Base-by-base conservation (phyloP, 768 basidiomycete species). In the Termitomyces sp. region DNA sequence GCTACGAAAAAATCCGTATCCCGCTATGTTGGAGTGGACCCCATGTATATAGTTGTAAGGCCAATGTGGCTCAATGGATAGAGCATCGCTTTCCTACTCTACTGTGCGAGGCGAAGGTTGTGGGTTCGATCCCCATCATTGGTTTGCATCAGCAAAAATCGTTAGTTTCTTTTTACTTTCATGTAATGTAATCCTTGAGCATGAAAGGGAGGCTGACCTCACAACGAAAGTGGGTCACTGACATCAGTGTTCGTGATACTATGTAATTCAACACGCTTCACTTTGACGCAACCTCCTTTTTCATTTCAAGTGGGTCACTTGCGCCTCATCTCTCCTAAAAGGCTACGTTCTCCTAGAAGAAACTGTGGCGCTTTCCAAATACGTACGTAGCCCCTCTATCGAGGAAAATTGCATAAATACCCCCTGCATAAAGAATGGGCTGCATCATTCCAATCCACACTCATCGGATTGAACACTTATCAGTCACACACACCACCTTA, bases 21-120 rank as follows among this genome's bases (percentile, higher is more conserved):
- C n/a, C n/a, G n/a, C n/a, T n/a, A n/a, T n/a, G n/a, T n/a, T n/a
- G n/a, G n/a, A n/a, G n/a, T n/a, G n/a, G n/a, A n/a, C n/a, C n/a
- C n/a, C n/a, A n/a, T n/a, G n/a, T n/a, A n/a, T n/a, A 26, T 26
- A 26, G 4, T 26, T 35, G 1, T 12, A 35, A 8, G 2, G 51
- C 51, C 36, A 40, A 52, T 52, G 51, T 52, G 51, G 51, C 51
- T 52, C 51, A 52, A 52, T 52, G 51, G 51, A 33, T 40, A 52
- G 36, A 52, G 51, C 51, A 28, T 52, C 51, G 36, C 51, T 52
- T 52, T 38, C 36, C 51, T 38, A 52, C 9, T 0, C 0, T 24
- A 4, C 13, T 0, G 13, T 1, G 12, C 0, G 6, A 51, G 36
- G 51, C 36, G 36, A 52, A 40, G 26, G 51, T 40, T 52, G 51